Base-by-base conservation (phyloP, 495 filamentous ascomycete species). In the Lineolata rhizophorae region DNA sequence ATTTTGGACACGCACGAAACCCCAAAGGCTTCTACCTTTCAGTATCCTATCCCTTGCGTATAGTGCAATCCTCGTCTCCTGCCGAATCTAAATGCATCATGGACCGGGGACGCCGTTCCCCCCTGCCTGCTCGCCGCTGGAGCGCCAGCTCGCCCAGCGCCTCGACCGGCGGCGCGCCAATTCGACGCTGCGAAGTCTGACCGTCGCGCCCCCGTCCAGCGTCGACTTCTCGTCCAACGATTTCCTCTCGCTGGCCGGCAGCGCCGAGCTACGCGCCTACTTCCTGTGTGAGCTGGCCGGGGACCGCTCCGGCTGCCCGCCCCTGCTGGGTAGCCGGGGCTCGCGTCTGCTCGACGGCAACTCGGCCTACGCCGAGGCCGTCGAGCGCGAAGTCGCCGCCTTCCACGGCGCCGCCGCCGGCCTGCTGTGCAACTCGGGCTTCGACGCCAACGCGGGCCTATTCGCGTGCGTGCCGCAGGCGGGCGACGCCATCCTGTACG, bases 391-490 rank as follows among this genome's bases (percentile, higher is more conserved):
- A 9, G 69, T 84, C 32, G 72, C 79, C 0, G 32, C 37, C 0
- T 81, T 81, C 40, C 75, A 83, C 36, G 38, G 55, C n/a, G 73
- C 73, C 0, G 53, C 57, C 0, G 52, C 61, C 1, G 78, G 60
- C 0, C 53, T 84, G n/a, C 50, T 87, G 2, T 80, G 78, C 49
- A 79, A 74, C 41, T 80, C 75, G 2, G 79, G 75, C 4, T 81
- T 64, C 47, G 76, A 83, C 42, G 79, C 76, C 10, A 84, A 83
- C 45, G 56, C 65, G 0, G 77, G 71, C 2, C 56, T 83, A 2
- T 67, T 77, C 15, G 53, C 63, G 3, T 70, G 60, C 35, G 51
- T 82, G 9, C 76, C 78, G 3, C 75, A 76, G 31, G 56, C 55
- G 0, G 72, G 68, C 3, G 79, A 87, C 53, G 46, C 66, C 3